A percentile compares a stretch with the other conserved stretches of the same genome.
phyloP scores from a whole-genome alignment of 129 eudicot genomes.

The Solidago caesia region DNA sequence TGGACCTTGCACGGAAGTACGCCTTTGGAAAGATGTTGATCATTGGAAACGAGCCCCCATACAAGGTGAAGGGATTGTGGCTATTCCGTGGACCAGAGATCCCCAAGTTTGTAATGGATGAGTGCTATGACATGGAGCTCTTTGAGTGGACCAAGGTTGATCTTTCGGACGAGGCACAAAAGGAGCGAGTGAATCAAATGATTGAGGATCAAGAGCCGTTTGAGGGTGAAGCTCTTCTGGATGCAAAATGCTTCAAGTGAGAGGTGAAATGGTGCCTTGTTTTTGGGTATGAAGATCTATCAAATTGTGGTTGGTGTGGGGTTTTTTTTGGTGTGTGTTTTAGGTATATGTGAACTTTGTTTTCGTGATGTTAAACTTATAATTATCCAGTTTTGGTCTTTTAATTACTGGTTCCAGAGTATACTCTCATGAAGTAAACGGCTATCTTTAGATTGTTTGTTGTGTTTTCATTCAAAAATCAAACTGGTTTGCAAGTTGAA shows the following conservation, averaged over 20 bases:
- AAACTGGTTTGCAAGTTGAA: too few relatives aligned
- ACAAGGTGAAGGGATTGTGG: conserved; percentile 85
- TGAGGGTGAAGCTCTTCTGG: conserved; percentile 74
- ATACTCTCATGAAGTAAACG: not conserved
- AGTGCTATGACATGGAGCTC: conserved; percentile 80
- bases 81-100: conserved; percentile 77
- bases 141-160: conserved; percentile 81
- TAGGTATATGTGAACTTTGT: conserved; percentile 17
- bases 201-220: conserved; percentile 69
- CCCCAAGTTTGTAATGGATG: conserved; percentile 74
- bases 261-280: not conserved
- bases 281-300: not conserved
- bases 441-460: too few relatives aligned
- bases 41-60: conserved; percentile 71
- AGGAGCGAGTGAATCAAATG: conserved; percentile 75
- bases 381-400: not conserved
- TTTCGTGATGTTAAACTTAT: not conserved
- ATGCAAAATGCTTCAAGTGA: conserved; percentile 81
- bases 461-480: too few relatives aligned
- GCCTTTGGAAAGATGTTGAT: conserved; percentile 95
- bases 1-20: conserved; percentile 94
- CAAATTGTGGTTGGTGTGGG: not conserved
- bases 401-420: not conserved
- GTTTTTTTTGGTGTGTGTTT: conserved; percentile 19
- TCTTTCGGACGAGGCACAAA: conserved; percentile 64